Base-by-base conservation (phyloP, 2,329 filamentous ascomycete species). In the Peltaster fructicola region DNA sequence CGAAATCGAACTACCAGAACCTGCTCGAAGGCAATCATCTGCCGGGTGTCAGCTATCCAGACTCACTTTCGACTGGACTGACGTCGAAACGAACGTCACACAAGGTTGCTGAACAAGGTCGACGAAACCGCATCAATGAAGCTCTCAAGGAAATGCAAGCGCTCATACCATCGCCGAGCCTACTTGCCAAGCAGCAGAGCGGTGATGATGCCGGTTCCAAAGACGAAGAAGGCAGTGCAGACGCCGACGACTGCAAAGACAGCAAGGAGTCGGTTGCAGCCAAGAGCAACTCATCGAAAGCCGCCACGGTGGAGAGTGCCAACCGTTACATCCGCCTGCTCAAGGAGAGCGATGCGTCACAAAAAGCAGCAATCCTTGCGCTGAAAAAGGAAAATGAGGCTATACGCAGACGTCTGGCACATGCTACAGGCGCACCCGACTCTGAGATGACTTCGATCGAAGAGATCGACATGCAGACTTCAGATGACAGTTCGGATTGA, bases 1-100 rank as follows among this genome's bases (percentile, higher is more conserved):
- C 79, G 9, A 95, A 95, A 49, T 95, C 85, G 2, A 98, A 98
- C 44, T 98, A 98, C 43, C 85, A 95, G 44, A 91, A 93, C 41
- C 88, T 98, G 17, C 56, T 98, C 7, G 88, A 95, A 48, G 88
- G 88, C 23, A 95, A 82, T 24, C 73, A 75, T 28, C 70, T 93
- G 1, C 84, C 84, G 0, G 85, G 85, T 8, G 76, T 93, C 8
- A 34, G 26, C n/a, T 40, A 40, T 25, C 85, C 85, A 1, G 81
- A 78, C 38, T 79, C 84, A 25, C 62, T 98, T 20, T 91, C 84
- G 5, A 90, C 84, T 12, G 92, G 92, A 36, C 58, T 98, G 14
- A 93, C 84, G 0, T 92, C 82, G 3, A 98, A 98, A 57, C 75
- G 85, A 26, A 95, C 88, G 2, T 92, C 82, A 20, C 88, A 98